Percentiles rank a stretch among this genome's conserved stretches.
Evolutionary conservation across 345 rosid genomes (phyloP).

Genomic region (Populus euphratica): DNA sequence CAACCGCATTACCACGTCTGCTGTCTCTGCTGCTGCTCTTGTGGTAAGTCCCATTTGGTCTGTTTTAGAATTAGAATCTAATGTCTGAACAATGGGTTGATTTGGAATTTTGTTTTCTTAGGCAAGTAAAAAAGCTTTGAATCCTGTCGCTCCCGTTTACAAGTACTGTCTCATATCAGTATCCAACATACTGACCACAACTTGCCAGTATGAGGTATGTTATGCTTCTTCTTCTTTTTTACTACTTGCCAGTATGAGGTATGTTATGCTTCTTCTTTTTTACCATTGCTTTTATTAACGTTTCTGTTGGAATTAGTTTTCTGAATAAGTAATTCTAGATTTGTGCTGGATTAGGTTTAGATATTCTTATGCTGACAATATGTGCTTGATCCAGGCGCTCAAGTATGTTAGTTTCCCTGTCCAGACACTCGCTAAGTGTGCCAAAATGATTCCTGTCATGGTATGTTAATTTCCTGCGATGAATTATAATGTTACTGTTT

Average conservation of each 20-base stretch:
- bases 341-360: background rate
- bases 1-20: conserved; percentile 79
- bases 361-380: conserved; percentile 11
- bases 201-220: conserved; percentile 92
- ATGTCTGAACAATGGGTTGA: background rate
- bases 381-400: conserved; percentile 60
- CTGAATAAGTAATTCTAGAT: background rate
- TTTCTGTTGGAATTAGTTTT: background rate
- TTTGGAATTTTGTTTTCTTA: conserved; percentile 21
- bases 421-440: conserved; percentile 92
- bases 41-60: conserved; percentile 38
- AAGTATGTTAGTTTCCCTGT: conserved; percentile 96
- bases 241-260: conserved; percentile 99
- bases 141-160: conserved; percentile 88
- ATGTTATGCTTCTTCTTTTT: background rate
- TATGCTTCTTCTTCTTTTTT: background rate
- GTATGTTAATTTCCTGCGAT: conserved; percentile 49
- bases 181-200: conserved; percentile 79
- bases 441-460: conserved; percentile 98
- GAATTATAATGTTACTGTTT: background rate
- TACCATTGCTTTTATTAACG: background rate
- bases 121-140: conserved; percentile 78
- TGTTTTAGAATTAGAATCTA: background rate
- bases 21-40: conserved; percentile 75
- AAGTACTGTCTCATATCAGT: conserved; percentile 75